phyloP scores from a whole-genome alignment of 2,329 filamentous ascomycete genomes.

The Hymenotorrendiella dingleyae region DNA sequence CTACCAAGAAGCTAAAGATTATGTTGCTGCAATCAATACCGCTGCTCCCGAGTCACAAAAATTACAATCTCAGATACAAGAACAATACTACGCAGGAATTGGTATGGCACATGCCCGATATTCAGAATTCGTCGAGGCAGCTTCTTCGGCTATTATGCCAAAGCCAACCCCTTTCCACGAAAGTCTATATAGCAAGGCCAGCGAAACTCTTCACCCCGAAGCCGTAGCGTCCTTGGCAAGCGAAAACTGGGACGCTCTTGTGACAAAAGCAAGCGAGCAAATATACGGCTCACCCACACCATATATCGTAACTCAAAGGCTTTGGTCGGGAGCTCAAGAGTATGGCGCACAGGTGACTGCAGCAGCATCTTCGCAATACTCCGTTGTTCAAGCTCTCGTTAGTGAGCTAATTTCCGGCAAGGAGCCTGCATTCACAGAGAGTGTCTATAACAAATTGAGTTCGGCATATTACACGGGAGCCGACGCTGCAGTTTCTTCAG shows the following conservation, averaged over 20 bases:
- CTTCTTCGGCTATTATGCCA: constrained; percentile 62
- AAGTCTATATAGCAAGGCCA: constrained; percentile 26
- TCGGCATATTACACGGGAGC: constrained; percentile 66
- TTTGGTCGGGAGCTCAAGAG: constrained; percentile 44
- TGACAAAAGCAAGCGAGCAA: constrained; percentile 29
- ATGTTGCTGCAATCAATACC: constrained; percentile 51
- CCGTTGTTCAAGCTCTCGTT: constrained; percentile 63
- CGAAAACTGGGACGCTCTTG: constrained; percentile 33
- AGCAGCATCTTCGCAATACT: constrained; percentile 58
- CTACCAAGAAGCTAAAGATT: constrained; percentile 62
- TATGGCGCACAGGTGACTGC: constrained; percentile 59
- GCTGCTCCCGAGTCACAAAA: constrained; percentile 44
- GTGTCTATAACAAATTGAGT: constrained; percentile 65
- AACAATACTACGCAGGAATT: constrained; percentile 70
- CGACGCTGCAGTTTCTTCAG: constrained; percentile 36
- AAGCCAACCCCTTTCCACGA: constrained; percentile 46
- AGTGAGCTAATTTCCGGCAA: constrained; percentile 72
- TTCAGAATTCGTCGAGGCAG: constrained; percentile 65
- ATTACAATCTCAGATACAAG: constrained; percentile 55
- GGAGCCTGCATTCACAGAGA: constrained; percentile 77
- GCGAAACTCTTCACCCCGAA: constrained; percentile 45
- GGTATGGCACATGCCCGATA: constrained; percentile 76
- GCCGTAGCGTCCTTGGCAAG: constrained; percentile 43
- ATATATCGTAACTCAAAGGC: constrained; percentile 34
- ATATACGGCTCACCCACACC: constrained; percentile 29